A percentile compares a stretch with the other conserved stretches of the same genome.
phyloP scores from a whole-genome alignment of 352 stramenopile species.

The Phytopythium montanum region DNA sequence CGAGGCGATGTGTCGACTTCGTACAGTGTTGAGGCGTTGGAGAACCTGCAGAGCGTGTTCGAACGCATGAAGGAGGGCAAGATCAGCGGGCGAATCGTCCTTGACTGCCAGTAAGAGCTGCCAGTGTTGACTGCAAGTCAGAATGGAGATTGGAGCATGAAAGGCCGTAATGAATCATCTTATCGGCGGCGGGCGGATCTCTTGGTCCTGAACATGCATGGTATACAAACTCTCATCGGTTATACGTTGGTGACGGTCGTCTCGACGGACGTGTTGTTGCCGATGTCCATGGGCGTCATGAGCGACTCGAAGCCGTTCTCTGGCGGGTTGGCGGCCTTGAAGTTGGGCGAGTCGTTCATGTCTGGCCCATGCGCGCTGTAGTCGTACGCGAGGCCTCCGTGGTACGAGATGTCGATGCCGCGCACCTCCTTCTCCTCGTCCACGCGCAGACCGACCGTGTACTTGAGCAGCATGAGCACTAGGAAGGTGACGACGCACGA shows the following conservation, averaged over 20 bases:
- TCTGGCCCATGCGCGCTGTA: conserved; percentile 7
- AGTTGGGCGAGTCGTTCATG: conserved; percentile 5
- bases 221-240: not conserved
- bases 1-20: conserved; percentile 38
- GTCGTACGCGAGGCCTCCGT: conserved; percentile 13
- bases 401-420: conserved; percentile 15
- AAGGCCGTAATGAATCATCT: too few relatives aligned
- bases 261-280: conserved; percentile 2
- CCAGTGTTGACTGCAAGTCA: not conserved
- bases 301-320: conserved; percentile 4
- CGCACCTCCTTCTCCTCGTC: conserved; percentile 12
- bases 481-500: conserved; percentile 9
- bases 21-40: conserved; percentile 29
- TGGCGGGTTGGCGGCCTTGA: conserved; percentile 10
- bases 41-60: conserved; percentile 38
- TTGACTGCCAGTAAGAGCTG: conserved; percentile 32
- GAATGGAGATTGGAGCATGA: too few relatives aligned
- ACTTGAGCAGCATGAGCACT: conserved; percentile 15
- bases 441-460: conserved; percentile 19
- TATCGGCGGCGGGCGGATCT: too few relatives aligned
- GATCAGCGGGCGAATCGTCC: conserved; percentile 31
- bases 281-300: conserved; percentile 2
- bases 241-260: conserved; percentile 6
- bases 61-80: conserved; percentile 32
- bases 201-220: not conserved